Base-by-base conservation (phyloP, 768 basidiomycete genomes). In the Calocybe gangraenosa region DNA sequence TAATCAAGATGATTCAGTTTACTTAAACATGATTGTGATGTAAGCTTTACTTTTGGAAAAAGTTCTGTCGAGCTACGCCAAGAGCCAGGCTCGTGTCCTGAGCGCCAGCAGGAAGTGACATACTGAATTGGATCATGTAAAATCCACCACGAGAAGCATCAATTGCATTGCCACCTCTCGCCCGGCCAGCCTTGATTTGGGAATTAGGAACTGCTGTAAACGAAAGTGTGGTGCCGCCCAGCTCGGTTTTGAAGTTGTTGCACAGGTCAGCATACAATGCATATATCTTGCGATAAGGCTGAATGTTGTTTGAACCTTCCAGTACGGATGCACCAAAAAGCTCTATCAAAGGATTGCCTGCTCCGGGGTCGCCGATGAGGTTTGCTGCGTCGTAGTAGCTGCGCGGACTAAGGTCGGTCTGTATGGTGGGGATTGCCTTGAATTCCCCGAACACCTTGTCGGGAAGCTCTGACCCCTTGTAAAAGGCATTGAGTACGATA, bases 321-420 rank as follows among this genome's bases (percentile, higher is more conserved):
- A 71, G 62, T n/a, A 67, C 65, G 40, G 69, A 67, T 9, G 60
- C 60, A 38, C 66, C 61, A 48, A 69, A 67, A 39, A 67, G 57
- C 38, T 67, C 59, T n/a, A 65, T 63, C 37, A 50, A 58, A n/a
- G 64, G 65, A n/a, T 61, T 56, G 28, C 56, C 54, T 2, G 55
- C 57, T 1, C 61, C 63, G 0, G 58, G 46, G 17, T 35, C 34
- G 0, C 63, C 65, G 30, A 69, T 51, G n/a, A 60, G 48, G 15
- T 51, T 55, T 28, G 65, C 52, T 3, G 66, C 61, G 40, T 69
- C 67, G 11, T 62, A 46, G 37, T 71, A 73, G 49, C 68, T 69
- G 28, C 64, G 46, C 10, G 67, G 58, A 0, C 58, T 57, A 1
- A 69, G 47, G 17, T 58, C 42, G 8, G 55, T 54, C 11, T 44